Conservation (phyloP, 805 yeast species). For the Suhomyces sp. region DNA sequence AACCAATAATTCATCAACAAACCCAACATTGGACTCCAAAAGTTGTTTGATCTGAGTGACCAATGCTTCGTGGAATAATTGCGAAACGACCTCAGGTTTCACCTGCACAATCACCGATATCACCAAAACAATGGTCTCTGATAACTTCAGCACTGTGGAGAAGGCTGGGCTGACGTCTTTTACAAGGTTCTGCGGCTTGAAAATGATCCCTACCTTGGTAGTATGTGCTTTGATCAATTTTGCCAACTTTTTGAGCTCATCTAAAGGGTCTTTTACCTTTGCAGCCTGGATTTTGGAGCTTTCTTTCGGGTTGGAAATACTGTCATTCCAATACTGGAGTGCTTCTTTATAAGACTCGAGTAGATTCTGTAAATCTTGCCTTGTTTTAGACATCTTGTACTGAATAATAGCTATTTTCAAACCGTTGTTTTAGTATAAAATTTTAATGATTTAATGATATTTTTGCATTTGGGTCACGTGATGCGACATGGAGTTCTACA, state of each 20-base stretch:
- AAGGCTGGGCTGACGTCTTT: constrained; percentile 43
- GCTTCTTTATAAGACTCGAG: constrained; percentile 31
- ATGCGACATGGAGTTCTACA: too few species aligned
- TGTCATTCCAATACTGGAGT: constrained; percentile 26
- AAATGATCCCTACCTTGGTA: constrained; percentile 73
- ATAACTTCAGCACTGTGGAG: constrained; percentile 46
- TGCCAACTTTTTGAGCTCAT: constrained; percentile 59
- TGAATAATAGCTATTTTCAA: too few species aligned
- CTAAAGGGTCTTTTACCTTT: constrained; percentile 44
- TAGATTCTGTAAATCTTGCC: constrained; percentile 22
- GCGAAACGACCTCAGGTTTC: constrained; percentile 27
- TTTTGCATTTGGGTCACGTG: too few species aligned
- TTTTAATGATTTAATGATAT: too few species aligned
- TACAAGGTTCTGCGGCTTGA: constrained; percentile 53
- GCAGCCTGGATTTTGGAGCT: constrained; percentile 25
- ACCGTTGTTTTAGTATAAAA: too few species aligned
- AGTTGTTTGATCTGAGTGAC: constrained; percentile 20
- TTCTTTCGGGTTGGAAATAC: constrained; percentile 4
- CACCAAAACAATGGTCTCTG: constrained; percentile 44
- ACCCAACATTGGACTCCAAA: constrained; percentile 16
- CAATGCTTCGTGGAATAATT: constrained; percentile 39
- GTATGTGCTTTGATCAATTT: constrained; percentile 69
- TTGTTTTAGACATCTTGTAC: constrained; percentile 9
- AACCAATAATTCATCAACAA: constrained; percentile 28
- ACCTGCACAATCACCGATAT: constrained; percentile 43